A percentile compares a stretch with the other conserved stretches of the same genome.
Conservation (phyloP, 805 yeast genomes). For the Candida ficus region DNA sequence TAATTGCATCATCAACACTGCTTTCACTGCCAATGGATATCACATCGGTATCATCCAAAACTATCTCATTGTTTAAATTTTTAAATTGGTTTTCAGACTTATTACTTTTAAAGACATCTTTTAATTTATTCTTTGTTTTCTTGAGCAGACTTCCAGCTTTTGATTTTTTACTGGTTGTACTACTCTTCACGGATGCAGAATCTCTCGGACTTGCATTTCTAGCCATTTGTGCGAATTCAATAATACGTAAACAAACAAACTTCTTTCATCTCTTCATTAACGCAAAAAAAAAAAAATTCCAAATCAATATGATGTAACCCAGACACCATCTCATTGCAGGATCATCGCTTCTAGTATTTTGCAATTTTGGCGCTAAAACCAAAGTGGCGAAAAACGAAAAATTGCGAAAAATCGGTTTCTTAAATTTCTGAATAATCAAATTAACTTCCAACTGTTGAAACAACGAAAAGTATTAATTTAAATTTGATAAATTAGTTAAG, state of each 20-base stretch:
- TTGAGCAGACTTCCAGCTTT: slow-evolving; percentile 11
- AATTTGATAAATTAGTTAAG: too few species aligned
- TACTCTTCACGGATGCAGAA: too few species aligned
- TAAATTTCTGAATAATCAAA: neutral
- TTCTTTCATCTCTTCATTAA: neutral
- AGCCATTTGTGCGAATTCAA: too few species aligned
- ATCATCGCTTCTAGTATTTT: too few species aligned
- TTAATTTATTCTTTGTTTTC: slow-evolving; percentile 12
- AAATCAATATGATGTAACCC: neutral
- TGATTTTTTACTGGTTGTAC: neutral
- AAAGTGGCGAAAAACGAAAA: neutral
- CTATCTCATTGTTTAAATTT: slow-evolving; percentile 3
- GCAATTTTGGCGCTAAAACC: neutral
- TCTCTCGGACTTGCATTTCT: too few species aligned
- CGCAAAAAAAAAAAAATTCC: neutral
- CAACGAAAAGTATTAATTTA: too few species aligned
- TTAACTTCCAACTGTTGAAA: too few species aligned
- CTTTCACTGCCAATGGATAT: slow-evolving; percentile 2
- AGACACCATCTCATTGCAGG: neutral
- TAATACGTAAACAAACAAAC: too few species aligned
- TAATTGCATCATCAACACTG: slow-evolving; percentile 7
- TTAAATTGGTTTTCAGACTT: slow-evolving; percentile 22
- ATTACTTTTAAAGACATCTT: slow-evolving; percentile 20
- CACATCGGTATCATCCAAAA: slow-evolving; percentile 7
- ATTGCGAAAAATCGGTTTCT: too few species aligned